Conservation (phyloP, 768 basidiomycete species). For the Aureoboletus auriporus region DNA sequence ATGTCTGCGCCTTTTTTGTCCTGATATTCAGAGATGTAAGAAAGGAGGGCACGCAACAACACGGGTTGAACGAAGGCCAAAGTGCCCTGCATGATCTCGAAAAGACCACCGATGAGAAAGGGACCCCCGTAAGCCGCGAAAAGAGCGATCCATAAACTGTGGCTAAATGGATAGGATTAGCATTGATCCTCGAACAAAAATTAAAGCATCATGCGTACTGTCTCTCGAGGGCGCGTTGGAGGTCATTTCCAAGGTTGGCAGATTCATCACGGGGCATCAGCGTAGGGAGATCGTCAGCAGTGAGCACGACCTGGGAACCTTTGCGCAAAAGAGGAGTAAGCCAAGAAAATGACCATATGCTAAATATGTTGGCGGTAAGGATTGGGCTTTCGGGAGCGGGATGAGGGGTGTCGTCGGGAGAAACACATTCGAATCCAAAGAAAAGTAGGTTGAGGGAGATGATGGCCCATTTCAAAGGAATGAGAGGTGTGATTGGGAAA, state of each 20-base stretch:
- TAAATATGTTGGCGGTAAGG: no score
- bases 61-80: slow-evolving; percentile 87
- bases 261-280: slow-evolving; percentile 68
- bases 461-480: slow-evolving; percentile 43
- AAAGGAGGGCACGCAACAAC: slow-evolving; percentile 71
- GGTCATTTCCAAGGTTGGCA: slow-evolving; percentile 55
- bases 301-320: slow-evolving; percentile 62
- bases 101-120: slow-evolving; percentile 52
- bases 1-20: slow-evolving; percentile 32
- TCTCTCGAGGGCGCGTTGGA: slow-evolving; percentile 60
- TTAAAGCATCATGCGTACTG: slow-evolving; percentile 55
- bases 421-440: slow-evolving; percentile 65
- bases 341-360: no score
- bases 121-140: slow-evolving; percentile 75
- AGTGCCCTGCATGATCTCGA: slow-evolving; percentile 78
- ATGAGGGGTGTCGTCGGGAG: slow-evolving; percentile 50
- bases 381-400: no score
- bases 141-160: slow-evolving; percentile 70
- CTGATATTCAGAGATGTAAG: slow-evolving; percentile 81
- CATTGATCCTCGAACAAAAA: neutral
- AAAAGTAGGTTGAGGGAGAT: slow-evolving; percentile 52
- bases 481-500: slow-evolving; percentile 32
- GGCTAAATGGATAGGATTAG: slow-evolving; percentile 35
- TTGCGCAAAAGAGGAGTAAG: slow-evolving; percentile 76
- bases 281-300: slow-evolving; percentile 82